Percentiles rank a stretch among this genome's conserved stretches.
Evolutionary conservation across 148 eudicot genomes (phyloP).

Genomic region (Heliosperma pusillum): DNA sequence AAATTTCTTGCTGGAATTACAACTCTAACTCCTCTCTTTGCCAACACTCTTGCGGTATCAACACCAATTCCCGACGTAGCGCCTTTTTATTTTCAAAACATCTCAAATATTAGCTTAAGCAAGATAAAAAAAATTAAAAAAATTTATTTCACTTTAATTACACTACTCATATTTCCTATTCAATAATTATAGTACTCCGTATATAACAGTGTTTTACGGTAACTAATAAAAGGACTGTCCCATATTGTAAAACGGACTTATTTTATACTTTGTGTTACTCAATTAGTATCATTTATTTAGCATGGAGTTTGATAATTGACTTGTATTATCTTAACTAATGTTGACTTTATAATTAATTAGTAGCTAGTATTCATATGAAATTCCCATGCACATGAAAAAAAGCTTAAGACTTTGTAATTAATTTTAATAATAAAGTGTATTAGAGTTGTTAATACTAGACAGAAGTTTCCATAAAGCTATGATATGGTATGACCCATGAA

Average conservation of each 20-base stretch:
- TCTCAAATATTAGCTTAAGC: not conserved
- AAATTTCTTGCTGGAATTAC: constrained; percentile 74
- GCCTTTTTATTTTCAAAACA: constrained; percentile 33
- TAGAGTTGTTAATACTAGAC: constrained; percentile 22
- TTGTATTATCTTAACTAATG: not conserved
- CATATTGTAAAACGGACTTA: too few species aligned
- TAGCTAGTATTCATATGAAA: constrained; percentile 12
- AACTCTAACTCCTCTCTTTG: constrained; percentile 74
- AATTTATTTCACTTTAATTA: too few species aligned
- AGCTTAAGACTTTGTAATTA: constrained; percentile 2
- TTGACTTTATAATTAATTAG: not conserved
- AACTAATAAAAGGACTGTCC: too few species aligned
- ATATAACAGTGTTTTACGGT: too few species aligned
- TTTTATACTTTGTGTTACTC: too few species aligned
- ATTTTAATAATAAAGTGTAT: constrained; percentile 3
- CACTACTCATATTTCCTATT: too few species aligned
- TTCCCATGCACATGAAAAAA: constrained; percentile 3
- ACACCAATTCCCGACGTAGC: constrained; percentile 91
- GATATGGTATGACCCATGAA: constrained; percentile 32
- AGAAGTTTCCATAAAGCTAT: constrained; percentile 32
- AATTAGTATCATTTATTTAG: not conserved
- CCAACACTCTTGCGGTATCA: constrained; percentile 84
- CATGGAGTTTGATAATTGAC: constrained; percentile 3
- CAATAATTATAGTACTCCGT: too few species aligned
- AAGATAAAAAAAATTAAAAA: not conserved